phyloP scores from a whole-genome alignment of 441 rosid genomes.

The Arabidopsis lyrata region DNA sequence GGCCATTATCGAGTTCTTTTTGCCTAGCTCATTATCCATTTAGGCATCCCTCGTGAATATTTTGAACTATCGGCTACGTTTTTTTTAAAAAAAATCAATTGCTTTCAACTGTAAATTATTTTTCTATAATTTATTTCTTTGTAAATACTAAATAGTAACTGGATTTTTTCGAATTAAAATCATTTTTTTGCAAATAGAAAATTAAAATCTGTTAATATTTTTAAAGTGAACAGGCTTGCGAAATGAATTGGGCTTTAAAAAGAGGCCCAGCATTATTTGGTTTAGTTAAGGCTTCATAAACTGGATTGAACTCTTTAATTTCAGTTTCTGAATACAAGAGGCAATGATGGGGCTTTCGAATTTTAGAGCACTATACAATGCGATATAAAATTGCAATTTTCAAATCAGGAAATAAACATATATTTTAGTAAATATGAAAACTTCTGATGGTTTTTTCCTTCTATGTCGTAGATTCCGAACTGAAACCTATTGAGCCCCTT shows the following conservation, averaged over 20 bases:
- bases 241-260: background rate
- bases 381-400: background rate
- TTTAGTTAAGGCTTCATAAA: background rate
- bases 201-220: too few relatives aligned
- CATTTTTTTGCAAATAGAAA: too few relatives aligned
- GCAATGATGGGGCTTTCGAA: slow-evolving; percentile 4
- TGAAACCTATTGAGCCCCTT: background rate
- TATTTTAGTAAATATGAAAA: background rate
- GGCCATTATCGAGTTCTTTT: background rate
- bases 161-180: too few relatives aligned
- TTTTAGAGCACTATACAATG: background rate
- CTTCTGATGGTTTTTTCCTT: background rate
- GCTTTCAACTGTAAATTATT: too few relatives aligned
- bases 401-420: background rate
- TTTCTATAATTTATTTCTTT: too few relatives aligned
- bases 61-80: background rate
- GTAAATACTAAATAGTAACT: too few relatives aligned
- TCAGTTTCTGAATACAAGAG: background rate
- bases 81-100: too few relatives aligned
- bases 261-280: background rate
- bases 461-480: background rate
- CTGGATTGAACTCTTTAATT: background rate
- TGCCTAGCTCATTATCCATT: background rate
- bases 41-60: background rate
- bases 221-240: background rate